Evolutionary conservation across 352 stramenopile species (phyloP), one percentile per base, ranked within the genome.

Genomic region (Blastocystis sp.): DNA sequence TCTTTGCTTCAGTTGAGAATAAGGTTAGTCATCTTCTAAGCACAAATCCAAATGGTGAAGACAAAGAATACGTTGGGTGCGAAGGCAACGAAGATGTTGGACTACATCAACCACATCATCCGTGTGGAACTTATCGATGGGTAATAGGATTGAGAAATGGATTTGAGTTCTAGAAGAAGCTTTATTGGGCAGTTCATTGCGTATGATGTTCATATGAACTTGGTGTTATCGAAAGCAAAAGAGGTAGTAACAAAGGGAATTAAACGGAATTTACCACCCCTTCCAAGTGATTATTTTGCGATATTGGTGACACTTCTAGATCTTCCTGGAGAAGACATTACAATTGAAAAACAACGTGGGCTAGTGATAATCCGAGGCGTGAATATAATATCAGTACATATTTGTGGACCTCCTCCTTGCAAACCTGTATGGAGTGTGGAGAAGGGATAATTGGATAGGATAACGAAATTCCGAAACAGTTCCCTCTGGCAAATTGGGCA

Each of bases 71-170:
- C 35, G 46, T 42, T 83, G 71, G 71, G 71, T 67, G 71, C 71
- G 24, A 83, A 83, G 71, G 71, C 71, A 42, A 83, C 71, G 19
- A 83, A 43, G 51, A 83, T 83, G 71, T 59, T 83, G 29, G 49
- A 83, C 71, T 83, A 83, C 51, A 83, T 83, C 24, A 83, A 83
- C 71, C 71, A 83, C 54, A 83, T 83, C 16, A 83, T 83, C n/a
- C 71, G 71, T 27, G 71, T 83, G 12, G 71, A 83, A 49, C 29
- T 83, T 16, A 12, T 66, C 43, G 71, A 83, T 65, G 71, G 71
- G 71, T 83, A 83, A 66, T 2, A 4, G 16, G 5, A 14, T 37
- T 35, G 16, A 43, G 14, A 16, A 32, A 29, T 3, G 24, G 19
- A 11, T 27, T 2, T 65, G n/a, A 43, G 27, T 21, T 37, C 46